These are phyloP conservation scores for Fusarium nanum DNA, from an alignment of 2,329 filamentous ascomycete species.

Conservation along the genomic window DNA sequence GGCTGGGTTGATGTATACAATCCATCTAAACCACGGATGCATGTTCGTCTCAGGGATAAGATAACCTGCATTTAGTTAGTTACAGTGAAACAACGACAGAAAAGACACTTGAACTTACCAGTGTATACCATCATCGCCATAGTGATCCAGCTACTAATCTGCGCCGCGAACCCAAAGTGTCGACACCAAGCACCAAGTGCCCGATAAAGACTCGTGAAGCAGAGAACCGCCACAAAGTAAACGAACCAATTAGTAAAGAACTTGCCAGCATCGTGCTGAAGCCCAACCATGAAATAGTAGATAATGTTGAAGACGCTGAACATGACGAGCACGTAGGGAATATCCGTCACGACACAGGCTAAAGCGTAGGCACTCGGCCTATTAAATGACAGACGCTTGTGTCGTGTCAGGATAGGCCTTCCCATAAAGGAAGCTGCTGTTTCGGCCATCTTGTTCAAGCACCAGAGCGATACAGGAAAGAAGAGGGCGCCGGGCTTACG, in stretches of 20 bases:
- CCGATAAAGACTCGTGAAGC: neutral
- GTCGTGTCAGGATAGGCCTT: conserved; percentile 49
- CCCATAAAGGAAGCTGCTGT: conserved; percentile 42
- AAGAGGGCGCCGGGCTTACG: conserved; percentile 18
- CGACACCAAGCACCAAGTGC: neutral
- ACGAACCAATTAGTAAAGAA: conserved; percentile 58
- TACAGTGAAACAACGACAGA: no score
- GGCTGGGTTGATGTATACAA: conserved; percentile 71
- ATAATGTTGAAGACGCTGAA: conserved; percentile 53
- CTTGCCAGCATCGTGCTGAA: conserved; percentile 66
- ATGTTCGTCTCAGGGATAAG: conserved; percentile 58
- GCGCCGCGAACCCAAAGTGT: neutral
- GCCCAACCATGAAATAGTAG: conserved; percentile 74
- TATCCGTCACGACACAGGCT: conserved; percentile 19
- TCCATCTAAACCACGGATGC: conserved; percentile 64
- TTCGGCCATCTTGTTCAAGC: conserved; percentile 33
- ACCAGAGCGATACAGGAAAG: conserved; percentile 25
- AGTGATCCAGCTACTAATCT: conserved; percentile 53
- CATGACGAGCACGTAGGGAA: conserved; percentile 31
- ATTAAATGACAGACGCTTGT: conserved; percentile 47
- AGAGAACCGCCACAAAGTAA: conserved; percentile 56
- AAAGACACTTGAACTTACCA: neutral
- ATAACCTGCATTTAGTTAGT: conserved; percentile 56
- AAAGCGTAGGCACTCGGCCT: conserved; percentile 44
- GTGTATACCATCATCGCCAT: conserved; percentile 69